Conservation (phyloP, 2,329 filamentous ascomycete genomes). For the Orbilia quercus region DNA sequence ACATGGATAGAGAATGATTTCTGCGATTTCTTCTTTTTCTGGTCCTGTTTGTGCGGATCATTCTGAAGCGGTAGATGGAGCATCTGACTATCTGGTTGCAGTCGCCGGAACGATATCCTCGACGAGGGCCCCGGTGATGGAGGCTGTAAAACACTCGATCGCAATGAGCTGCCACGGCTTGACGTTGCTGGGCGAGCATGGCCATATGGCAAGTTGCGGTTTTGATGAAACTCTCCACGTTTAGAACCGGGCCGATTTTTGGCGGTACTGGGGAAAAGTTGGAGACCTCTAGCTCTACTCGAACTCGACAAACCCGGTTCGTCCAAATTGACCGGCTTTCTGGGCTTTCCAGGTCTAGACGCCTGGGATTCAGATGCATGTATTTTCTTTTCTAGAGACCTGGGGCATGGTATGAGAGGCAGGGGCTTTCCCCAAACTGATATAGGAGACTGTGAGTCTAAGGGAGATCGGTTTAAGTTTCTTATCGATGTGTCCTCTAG, state of each 20-base stretch:
- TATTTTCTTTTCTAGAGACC: conserved; percentile 33
- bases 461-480: conserved; percentile 11
- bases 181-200: not conserved
- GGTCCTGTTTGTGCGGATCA: conserved; percentile 13
- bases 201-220: not conserved
- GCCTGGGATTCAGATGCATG: conserved; percentile 11
- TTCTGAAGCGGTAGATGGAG: conserved; percentile 2
- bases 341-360: not conserved
- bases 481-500: conserved; percentile 45
- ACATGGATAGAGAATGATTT: conserved; percentile 42
- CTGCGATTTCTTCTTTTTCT: conserved; percentile 25
- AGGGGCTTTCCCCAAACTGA: conserved; percentile 42
- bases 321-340: conserved; percentile 2
- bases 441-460: conserved; percentile 12
- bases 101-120: conserved; percentile 13
- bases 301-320: not conserved
- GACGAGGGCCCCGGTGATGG: not conserved
- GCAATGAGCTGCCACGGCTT: not conserved
- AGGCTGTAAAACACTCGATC: not conserved
- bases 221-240: not conserved
- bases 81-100: conserved; percentile 20
- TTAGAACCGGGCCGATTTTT: not conserved
- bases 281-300: not conserved
- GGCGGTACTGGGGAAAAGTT: not conserved
- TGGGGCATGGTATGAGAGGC: conserved; percentile 34